Evolutionary conservation across 176 grass and related monocot species (phyloP).

Genomic region (Zizania latifolia): DNA sequence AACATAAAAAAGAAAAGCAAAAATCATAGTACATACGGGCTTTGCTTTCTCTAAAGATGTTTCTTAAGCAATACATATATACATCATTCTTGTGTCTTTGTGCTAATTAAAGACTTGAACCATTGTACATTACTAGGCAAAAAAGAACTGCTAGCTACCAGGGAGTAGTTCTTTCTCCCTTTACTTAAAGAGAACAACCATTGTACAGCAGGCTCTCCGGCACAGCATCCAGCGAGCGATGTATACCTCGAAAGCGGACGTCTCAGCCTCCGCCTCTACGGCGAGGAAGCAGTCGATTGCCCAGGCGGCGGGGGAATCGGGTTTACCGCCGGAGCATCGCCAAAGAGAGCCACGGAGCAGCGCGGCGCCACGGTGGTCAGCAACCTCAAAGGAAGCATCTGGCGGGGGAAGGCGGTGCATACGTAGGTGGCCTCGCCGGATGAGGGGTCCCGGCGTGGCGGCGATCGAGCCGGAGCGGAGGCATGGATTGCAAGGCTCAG

Average conservation of each 20-base stretch:
- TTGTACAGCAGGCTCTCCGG: slow-evolving; percentile 45
- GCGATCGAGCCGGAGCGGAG: slow-evolving; percentile 70
- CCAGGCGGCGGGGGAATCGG: slow-evolving; percentile 42
- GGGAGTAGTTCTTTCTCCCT: too few relatives aligned
- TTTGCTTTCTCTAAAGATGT: too few relatives aligned
- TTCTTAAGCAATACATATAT: too few relatives aligned
- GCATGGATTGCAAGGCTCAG: too few relatives aligned
- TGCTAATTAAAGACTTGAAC: too few relatives aligned
- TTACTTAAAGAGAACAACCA: too few relatives aligned
- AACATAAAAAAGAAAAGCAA: too few relatives aligned
- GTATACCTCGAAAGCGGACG: slow-evolving; percentile 67
- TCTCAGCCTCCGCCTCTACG: slow-evolving; percentile 32
- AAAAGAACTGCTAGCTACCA: too few relatives aligned
- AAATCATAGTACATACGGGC: too few relatives aligned
- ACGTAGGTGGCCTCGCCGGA: slow-evolving; percentile 76
- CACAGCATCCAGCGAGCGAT: slow-evolving; percentile 68
- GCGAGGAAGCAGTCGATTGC: slow-evolving; percentile 65
- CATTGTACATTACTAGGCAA: too few relatives aligned
- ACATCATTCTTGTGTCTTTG: too few relatives aligned
- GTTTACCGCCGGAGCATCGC: slow-evolving; percentile 25
- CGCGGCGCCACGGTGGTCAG: slow-evolving; percentile 54
- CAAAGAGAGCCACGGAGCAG: slow-evolving; percentile 59
- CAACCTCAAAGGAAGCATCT: slow-evolving; percentile 51
- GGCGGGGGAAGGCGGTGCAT: slow-evolving; percentile 54
- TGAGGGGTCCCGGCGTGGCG: slow-evolving; percentile 38